Percentiles rank a stretch among this genome's conserved stretches.
Conservation (phyloP, 371 early-diverging fungal species). For the Umbelopsis sp. region DNA sequence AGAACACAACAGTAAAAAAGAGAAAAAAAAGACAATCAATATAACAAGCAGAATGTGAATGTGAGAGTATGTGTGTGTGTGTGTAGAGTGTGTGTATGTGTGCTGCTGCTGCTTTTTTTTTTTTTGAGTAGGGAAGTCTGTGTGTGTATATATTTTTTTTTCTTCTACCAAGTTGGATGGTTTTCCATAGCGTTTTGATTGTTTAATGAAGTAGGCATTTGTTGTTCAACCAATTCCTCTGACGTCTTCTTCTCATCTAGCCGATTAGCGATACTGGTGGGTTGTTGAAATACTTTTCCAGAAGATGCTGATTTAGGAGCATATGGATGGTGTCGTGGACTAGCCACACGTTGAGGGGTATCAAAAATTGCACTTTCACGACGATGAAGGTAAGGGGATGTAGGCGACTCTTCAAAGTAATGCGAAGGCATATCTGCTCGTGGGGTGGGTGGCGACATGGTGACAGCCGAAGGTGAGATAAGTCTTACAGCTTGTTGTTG, state of each 20-base stretch:
- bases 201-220: neutral
- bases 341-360: conserved; percentile 16
- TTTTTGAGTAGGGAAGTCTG: too few species aligned
- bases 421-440: conserved; percentile 11
- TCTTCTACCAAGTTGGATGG: neutral
- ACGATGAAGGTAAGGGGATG: conserved; percentile 12
- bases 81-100: too few species aligned
- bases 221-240: conserved; percentile 17
- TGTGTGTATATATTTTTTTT: neutral
- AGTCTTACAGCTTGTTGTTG: conserved; percentile 12
- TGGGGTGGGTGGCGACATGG: conserved; percentile 11
- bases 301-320: conserved; percentile 12
- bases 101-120: too few species aligned
- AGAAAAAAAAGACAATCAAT: neutral
- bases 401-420: conserved; percentile 7
- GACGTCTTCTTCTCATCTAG: conserved; percentile 9
- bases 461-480: conserved; percentile 8
- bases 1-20: neutral
- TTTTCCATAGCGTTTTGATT: conserved; percentile 2
- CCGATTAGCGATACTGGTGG: conserved; percentile 2
- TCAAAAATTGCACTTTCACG: conserved; percentile 14
- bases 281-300: conserved; percentile 12
- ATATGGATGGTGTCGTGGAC: conserved; percentile 18
- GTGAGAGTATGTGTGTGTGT: too few species aligned
- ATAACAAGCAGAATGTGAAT: too few species aligned